These are phyloP conservation scores for Protomyces macrosporus DNA, from an alignment of 1,139 yeast genomes.

Conservation along the genomic window DNA sequence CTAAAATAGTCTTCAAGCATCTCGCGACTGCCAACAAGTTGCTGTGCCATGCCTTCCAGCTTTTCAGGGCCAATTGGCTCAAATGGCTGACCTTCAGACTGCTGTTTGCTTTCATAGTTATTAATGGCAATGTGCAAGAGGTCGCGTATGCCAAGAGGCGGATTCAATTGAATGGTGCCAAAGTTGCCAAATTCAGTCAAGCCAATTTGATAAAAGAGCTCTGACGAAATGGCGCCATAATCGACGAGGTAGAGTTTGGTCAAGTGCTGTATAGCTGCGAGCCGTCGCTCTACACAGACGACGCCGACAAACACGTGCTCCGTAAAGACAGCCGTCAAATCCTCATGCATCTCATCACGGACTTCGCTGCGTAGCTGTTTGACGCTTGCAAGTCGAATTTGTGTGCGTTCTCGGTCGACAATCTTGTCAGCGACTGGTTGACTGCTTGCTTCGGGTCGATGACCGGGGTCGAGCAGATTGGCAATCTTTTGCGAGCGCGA, in stretches of 20 bases:
- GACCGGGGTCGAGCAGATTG: background rate
- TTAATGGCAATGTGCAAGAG: slow-evolving; percentile 37
- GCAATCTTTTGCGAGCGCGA: slow-evolving; percentile 35
- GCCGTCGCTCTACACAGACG: slow-evolving; percentile 62
- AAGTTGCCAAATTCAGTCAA: slow-evolving; percentile 75
- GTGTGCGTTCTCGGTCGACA: slow-evolving; percentile 28
- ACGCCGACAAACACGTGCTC: slow-evolving; percentile 75
- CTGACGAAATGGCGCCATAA: slow-evolving; percentile 62
- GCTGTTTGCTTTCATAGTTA: slow-evolving; percentile 31
- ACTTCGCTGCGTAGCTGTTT: slow-evolving; percentile 50
- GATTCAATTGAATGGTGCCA: slow-evolving; percentile 51
- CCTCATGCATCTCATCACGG: slow-evolving; percentile 46
- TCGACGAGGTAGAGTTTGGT: slow-evolving; percentile 73
- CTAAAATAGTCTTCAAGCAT: slow-evolving; percentile 81
- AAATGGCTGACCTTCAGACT: background rate
- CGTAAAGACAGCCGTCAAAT: slow-evolving; percentile 61
- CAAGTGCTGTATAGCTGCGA: slow-evolving; percentile 78
- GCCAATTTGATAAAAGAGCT: slow-evolving; percentile 75
- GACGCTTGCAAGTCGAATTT: slow-evolving; percentile 50
- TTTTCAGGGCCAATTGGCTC: background rate
- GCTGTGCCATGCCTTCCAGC: slow-evolving; percentile 28
- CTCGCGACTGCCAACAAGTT: slow-evolving; percentile 51
- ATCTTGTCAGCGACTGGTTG: slow-evolving; percentile 6
- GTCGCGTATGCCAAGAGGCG: slow-evolving; percentile 40
- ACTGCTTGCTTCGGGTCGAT: slow-evolving; percentile 1